Evolutionary conservation across 1,139 yeast genomes (phyloP).

Genomic region (Sugiyamaella grinbergsii): DNA sequence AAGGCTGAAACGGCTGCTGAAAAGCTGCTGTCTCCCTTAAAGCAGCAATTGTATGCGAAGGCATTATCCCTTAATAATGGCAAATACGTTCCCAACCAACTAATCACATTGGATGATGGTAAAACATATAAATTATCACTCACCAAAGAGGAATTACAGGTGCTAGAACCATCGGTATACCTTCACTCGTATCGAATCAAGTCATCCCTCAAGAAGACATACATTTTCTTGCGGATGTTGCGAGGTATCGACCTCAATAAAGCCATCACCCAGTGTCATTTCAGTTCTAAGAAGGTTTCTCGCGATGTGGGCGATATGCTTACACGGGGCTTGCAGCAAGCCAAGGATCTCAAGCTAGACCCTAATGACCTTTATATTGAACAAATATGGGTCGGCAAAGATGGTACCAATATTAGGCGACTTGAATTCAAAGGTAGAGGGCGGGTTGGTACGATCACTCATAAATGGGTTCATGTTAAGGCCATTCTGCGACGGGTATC

Average conservation of each 20-base stretch:
- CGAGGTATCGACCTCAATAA: slow-evolving; percentile 67
- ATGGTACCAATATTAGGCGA: slow-evolving; percentile 71
- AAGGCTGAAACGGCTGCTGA: slow-evolving; percentile 44
- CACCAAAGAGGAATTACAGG: slow-evolving; percentile 63
- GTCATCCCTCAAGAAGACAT: slow-evolving; percentile 85
- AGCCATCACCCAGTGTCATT: slow-evolving; percentile 93
- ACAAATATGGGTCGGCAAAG: slow-evolving; percentile 91
- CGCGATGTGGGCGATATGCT: slow-evolving; percentile 77
- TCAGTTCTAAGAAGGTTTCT: slow-evolving; percentile 77
- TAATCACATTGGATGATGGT: slow-evolving; percentile 53
- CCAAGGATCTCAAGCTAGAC: slow-evolving; percentile 59
- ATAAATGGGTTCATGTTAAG: slow-evolving; percentile 78
- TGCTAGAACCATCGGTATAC: slow-evolving; percentile 82
- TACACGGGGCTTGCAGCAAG: slow-evolving; percentile 71
- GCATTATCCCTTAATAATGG: slow-evolving; percentile 62
- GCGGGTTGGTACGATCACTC: slow-evolving; percentile 75
- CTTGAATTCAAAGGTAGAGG: slow-evolving; percentile 92
- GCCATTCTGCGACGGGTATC: slow-evolving; percentile 68
- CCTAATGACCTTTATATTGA: slow-evolving; percentile 68
- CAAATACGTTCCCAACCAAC: slow-evolving; percentile 68
- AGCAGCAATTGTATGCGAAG: slow-evolving; percentile 60
- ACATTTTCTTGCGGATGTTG: slow-evolving; percentile 74
- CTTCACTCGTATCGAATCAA: slow-evolving; percentile 77
- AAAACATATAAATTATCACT: slow-evolving; percentile 59
- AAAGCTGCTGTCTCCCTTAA: slow-evolving; percentile 67